phyloP scores from a whole-genome alignment of 768 basidiomycete genomes.

The Lentinula raphanica region DNA sequence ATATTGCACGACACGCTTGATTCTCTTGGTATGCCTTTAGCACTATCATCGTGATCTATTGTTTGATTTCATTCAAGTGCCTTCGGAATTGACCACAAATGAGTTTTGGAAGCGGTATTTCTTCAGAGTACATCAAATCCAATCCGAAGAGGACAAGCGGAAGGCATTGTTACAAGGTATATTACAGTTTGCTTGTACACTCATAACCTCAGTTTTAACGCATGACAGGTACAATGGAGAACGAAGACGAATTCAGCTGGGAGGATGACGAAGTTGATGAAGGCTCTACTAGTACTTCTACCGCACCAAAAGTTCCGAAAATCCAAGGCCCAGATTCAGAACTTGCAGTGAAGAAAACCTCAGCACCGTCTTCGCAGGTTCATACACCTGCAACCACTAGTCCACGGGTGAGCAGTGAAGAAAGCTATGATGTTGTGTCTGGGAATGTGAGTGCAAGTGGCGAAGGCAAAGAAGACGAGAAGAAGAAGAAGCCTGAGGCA shows the following conservation, averaged over 20 bases:
- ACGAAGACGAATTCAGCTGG: constrained; percentile 73
- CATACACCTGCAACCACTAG: constrained; percentile 32
- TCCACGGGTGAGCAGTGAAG: constrained; percentile 58
- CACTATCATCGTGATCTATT: not conserved
- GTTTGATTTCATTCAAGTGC: constrained; percentile 41
- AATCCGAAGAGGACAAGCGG: constrained; percentile 71
- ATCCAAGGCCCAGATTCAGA: not conserved
- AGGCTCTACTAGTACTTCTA: not conserved
- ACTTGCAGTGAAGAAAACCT: constrained; percentile 17
- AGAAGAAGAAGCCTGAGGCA: too few relatives aligned
- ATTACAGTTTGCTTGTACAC: not conserved
- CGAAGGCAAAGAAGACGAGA: constrained; percentile 23
- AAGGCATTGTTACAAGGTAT: constrained; percentile 71
- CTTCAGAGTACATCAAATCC: constrained; percentile 81
- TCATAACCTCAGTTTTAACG: constrained; percentile 1
- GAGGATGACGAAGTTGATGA: constrained; percentile 11
- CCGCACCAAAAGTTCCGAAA: not conserved
- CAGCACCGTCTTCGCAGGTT: constrained; percentile 32
- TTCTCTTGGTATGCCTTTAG: constrained; percentile 47
- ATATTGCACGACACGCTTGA: constrained; percentile 50
- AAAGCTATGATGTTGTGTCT: constrained; percentile 64
- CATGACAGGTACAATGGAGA: constrained; percentile 48
- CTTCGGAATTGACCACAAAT: constrained; percentile 53
- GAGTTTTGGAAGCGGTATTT: constrained; percentile 88
- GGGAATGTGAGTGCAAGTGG: constrained; percentile 43